A percentile compares a stretch with the other conserved stretches of the same genome.
phyloP scores from a whole-genome alignment of 2,329 filamentous ascomycete species.

The Neonectria neomacrospora region DNA sequence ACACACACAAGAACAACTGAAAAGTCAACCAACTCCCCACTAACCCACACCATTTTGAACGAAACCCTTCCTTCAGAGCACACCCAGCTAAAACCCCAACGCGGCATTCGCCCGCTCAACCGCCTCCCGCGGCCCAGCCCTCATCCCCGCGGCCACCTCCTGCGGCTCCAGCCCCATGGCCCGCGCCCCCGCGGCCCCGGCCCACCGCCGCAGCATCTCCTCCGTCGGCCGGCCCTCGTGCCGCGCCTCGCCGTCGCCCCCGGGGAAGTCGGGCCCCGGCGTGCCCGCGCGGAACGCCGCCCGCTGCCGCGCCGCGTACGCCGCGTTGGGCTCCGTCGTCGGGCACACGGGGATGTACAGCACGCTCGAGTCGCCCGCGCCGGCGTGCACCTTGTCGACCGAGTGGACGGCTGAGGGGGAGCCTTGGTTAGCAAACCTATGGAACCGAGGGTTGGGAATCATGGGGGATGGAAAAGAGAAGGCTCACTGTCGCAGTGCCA shows the following conservation, averaged over 20 bases:
- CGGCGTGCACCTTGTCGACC: slow-evolving; percentile 82
- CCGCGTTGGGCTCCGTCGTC: slow-evolving; percentile 77
- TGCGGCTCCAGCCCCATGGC: slow-evolving; percentile 60
- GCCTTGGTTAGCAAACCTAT: background rate
- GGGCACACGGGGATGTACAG: slow-evolving; percentile 91
- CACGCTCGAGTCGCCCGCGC: slow-evolving; percentile 80
- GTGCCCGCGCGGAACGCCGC: slow-evolving; percentile 75
- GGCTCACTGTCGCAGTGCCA: slow-evolving; percentile 81
- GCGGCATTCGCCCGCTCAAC: slow-evolving; percentile 56
- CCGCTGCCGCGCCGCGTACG: slow-evolving; percentile 77
- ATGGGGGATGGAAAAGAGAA: background rate
- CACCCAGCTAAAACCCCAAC: slow-evolving; percentile 52
- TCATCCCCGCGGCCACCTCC: slow-evolving; percentile 38
- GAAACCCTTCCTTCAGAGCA: background rate
- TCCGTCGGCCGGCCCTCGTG: slow-evolving; percentile 61
- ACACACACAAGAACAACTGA: background rate
- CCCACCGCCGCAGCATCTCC: slow-evolving; percentile 49
- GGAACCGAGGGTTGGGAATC: no score
- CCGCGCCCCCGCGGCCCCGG: slow-evolving; percentile 50
- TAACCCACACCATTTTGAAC: background rate
- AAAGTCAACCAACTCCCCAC: background rate
- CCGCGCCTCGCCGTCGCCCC: slow-evolving; percentile 72
- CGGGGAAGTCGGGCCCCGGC: slow-evolving; percentile 77
- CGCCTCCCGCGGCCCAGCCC: slow-evolving; percentile 50
- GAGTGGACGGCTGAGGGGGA: slow-evolving; percentile 71